Evolutionary conservation across 805 yeast genomes (phyloP).

Genomic region (Scheffersomyces stipitis): DNA sequence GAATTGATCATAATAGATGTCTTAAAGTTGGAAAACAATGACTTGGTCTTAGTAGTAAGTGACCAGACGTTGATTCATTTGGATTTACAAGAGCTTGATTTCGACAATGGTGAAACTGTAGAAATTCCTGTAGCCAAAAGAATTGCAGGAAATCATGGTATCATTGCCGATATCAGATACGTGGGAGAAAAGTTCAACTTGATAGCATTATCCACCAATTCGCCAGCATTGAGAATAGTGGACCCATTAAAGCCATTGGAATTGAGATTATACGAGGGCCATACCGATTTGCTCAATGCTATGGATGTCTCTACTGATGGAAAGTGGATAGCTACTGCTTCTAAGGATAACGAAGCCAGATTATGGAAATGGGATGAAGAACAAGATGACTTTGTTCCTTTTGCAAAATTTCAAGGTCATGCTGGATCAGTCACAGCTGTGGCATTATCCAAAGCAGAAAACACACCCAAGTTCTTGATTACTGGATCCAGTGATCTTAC

Average conservation of each 20-base stretch:
- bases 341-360: constrained; percentile 83
- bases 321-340: constrained; percentile 85
- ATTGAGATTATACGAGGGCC: constrained; percentile 72
- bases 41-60: constrained; percentile 59
- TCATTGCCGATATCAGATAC: constrained; percentile 83
- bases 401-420: constrained; percentile 79
- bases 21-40: constrained; percentile 32
- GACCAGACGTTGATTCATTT: constrained; percentile 78
- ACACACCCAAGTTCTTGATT: constrained; percentile 64
- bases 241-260: constrained; percentile 61
- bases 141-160: constrained; percentile 93
- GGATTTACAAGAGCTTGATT: constrained; percentile 24
- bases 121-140: constrained; percentile 48
- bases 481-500: constrained; percentile 86
- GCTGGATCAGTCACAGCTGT: constrained; percentile 84
- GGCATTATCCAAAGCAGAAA: constrained; percentile 60
- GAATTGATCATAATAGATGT: constrained; percentile 72
- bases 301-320: constrained; percentile 81
- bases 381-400: constrained; percentile 37
- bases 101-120: constrained; percentile 12
- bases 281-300: constrained; percentile 78
- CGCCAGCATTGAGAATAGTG: constrained; percentile 80
- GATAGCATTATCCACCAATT: constrained; percentile 89
- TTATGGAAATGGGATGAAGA: constrained; percentile 70
- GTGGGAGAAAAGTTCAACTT: constrained; percentile 60